Evolutionary conservation across 2,329 filamentous ascomycete species (phyloP).

Genomic region (Xylariaceae sp.): DNA sequence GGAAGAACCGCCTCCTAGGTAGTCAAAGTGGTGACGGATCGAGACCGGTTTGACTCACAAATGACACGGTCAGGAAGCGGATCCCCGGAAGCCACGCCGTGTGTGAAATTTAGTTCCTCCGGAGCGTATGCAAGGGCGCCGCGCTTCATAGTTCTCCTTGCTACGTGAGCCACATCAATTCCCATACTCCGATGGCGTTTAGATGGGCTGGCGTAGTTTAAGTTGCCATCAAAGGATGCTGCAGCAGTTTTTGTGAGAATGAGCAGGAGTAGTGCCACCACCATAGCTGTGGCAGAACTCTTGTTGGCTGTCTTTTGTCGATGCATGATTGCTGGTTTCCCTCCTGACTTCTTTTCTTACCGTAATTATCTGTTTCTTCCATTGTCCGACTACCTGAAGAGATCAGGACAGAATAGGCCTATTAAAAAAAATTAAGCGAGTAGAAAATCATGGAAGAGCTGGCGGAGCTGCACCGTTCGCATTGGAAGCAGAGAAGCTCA

Average conservation of each 20-base stretch:
- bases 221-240: slow-evolving; percentile 40
- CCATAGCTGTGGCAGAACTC: no score
- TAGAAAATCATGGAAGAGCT: no score
- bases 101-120: slow-evolving; percentile 57
- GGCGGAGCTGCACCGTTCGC: no score
- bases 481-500: no score
- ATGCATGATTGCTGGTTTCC: slow-evolving; percentile 4
- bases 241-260: slow-evolving; percentile 9
- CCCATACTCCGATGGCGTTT: slow-evolving; percentile 59
- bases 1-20: no score
- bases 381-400: neutral
- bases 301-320: neutral
- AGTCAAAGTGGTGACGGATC: no score
- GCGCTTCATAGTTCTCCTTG: slow-evolving; percentile 47
- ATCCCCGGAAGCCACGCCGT: slow-evolving; percentile 53
- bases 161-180: slow-evolving; percentile 59
- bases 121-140: slow-evolving; percentile 41
- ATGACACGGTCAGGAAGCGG: slow-evolving; percentile 56
- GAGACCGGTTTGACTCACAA: no score
- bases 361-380: no score
- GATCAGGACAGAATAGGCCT: neutral
- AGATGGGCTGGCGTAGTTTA: slow-evolving; percentile 67
- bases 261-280: neutral
- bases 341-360: neutral
- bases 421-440: neutral